These are phyloP conservation scores for Trichocladium antarcticum DNA, from an alignment of 495 filamentous ascomycete genomes.

Conservation along the genomic window DNA sequence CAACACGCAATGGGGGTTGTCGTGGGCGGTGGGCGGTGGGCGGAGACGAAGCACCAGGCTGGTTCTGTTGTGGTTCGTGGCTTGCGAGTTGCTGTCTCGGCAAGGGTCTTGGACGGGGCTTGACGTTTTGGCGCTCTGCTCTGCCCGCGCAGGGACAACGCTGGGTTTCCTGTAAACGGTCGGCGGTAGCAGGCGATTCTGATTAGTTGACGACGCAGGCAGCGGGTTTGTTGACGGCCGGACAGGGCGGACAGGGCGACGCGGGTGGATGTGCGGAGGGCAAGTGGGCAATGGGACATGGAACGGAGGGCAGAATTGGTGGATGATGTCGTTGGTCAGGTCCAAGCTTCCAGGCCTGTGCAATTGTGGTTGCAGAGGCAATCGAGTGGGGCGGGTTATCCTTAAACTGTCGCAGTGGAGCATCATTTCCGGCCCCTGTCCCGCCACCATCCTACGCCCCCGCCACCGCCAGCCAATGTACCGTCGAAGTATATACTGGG, in stretches of 20 bases:
- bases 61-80: background rate
- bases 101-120: too few relatives aligned
- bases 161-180: background rate
- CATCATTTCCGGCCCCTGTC: too few relatives aligned
- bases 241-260: constrained; percentile 7
- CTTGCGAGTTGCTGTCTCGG: constrained; percentile 1
- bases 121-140: too few relatives aligned
- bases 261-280: constrained; percentile 4
- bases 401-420: too few relatives aligned
- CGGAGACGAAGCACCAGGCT: too few relatives aligned
- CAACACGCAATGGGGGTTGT: constrained; percentile 12
- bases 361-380: constrained; percentile 1
- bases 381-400: too few relatives aligned
- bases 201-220: constrained; percentile 6
- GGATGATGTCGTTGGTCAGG: constrained; percentile 22
- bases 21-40: background rate
- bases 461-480: too few relatives aligned
- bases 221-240: constrained; percentile 8
- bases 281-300: too few relatives aligned
- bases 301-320: constrained; percentile 10
- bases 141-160: too few relatives aligned
- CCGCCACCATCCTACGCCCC: too few relatives aligned
- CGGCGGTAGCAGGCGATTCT: background rate
- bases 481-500: too few relatives aligned
- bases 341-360: constrained; percentile 9